Evolutionary conservation across 345 rosid species (phyloP).

Genomic region (Acer yangbiense): DNA sequence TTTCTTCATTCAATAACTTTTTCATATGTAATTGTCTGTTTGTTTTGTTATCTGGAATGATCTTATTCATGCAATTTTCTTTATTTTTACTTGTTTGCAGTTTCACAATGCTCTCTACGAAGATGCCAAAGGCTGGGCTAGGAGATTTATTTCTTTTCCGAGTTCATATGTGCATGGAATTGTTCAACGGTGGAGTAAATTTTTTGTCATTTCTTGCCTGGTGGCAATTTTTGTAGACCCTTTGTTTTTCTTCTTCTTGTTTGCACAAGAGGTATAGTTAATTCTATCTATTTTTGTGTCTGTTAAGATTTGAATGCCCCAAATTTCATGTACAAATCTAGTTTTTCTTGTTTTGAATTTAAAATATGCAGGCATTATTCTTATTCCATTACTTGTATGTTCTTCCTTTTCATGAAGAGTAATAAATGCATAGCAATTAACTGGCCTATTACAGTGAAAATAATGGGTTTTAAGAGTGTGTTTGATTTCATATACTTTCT

Average conservation of each 20-base stretch:
- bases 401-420: slow-evolving; percentile 41
- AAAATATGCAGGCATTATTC: too few relatives aligned
- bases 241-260: slow-evolving; percentile 72
- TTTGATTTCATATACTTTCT: slow-evolving; percentile 67
- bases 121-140: slow-evolving; percentile 90
- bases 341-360: too few relatives aligned
- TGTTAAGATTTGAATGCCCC: too few relatives aligned
- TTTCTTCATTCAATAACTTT: too few relatives aligned
- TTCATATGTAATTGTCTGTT: too few relatives aligned
- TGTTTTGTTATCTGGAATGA: too few relatives aligned
- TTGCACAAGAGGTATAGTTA: slow-evolving; percentile 46
- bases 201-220: slow-evolving; percentile 69
- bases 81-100: slow-evolving; percentile 34
- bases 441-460: slow-evolving; percentile 40
- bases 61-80: slow-evolving; percentile 8
- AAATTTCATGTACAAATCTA: too few relatives aligned
- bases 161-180: slow-evolving; percentile 42
- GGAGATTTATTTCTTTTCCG: slow-evolving; percentile 41
- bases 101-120: slow-evolving; percentile 67
- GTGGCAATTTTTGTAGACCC: slow-evolving; percentile 84
- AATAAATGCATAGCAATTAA: slow-evolving; percentile 55
- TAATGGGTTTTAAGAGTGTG: slow-evolving; percentile 55
- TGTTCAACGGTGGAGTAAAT: slow-evolving; percentile 70
- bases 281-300: background rate
- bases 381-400: too few relatives aligned